Conservation (phyloP, 768 basidiomycete genomes). For the Kondoa malvinella region DNA sequence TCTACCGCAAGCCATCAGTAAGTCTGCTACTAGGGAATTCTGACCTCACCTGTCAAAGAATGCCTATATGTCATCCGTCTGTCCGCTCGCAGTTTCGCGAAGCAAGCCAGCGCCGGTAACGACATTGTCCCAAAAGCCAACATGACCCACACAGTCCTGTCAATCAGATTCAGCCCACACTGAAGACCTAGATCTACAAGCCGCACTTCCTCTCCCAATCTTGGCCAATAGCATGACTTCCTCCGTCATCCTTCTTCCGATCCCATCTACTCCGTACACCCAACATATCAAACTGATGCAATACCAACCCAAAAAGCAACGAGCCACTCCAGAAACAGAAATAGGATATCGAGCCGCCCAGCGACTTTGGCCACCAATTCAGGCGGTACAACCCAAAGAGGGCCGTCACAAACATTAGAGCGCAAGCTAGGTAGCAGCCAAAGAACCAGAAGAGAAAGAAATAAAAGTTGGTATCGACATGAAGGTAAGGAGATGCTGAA, state of each 20-base stretch:
- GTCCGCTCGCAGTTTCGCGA: slow-evolving; percentile 34
- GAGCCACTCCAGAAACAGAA: slow-evolving; percentile 29
- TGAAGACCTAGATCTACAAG: background rate
- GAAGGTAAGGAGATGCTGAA: slow-evolving; percentile 13
- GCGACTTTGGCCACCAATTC: slow-evolving; percentile 34
- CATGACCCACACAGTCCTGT: slow-evolving; percentile 25
- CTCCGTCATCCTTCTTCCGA: slow-evolving; percentile 29
- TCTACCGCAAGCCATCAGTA: slow-evolving; percentile 10
- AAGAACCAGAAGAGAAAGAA: slow-evolving; percentile 32
- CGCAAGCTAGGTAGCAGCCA: slow-evolving; percentile 35
- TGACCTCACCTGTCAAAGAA: slow-evolving; percentile 23
- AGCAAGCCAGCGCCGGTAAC: slow-evolving; percentile 33
- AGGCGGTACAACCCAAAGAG: slow-evolving; percentile 35
- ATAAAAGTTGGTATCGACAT: slow-evolving; percentile 35
- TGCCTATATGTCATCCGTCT: slow-evolving; percentile 33
- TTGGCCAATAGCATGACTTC: slow-evolving; percentile 19
- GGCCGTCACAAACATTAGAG: slow-evolving; percentile 36
- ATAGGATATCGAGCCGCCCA: slow-evolving; percentile 34
- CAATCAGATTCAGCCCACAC: slow-evolving; percentile 23
- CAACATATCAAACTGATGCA: slow-evolving; percentile 25
- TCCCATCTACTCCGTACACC: slow-evolving; percentile 10
- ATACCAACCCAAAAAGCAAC: slow-evolving; percentile 23
- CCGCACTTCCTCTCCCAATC: slow-evolving; percentile 30
- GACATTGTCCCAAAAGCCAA: slow-evolving; percentile 23
- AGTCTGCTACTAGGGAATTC: background rate